Conservation (phyloP, 805 yeast species). For the Brettanomyces custersianus region DNA sequence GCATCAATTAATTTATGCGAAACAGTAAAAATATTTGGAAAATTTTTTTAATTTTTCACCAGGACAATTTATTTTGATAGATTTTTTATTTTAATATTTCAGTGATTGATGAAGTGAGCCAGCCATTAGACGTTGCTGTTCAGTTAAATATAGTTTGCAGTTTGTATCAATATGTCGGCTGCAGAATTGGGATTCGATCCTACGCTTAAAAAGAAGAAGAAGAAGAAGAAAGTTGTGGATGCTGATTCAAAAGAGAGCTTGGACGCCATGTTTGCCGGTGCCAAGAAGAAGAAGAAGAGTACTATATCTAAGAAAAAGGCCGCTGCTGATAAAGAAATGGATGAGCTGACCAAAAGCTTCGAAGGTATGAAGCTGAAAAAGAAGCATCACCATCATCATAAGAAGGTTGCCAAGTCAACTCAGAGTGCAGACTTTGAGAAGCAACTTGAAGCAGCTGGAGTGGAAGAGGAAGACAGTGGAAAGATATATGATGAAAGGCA, state of each 20-base stretch:
- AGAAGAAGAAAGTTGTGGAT: conserved; percentile 35
- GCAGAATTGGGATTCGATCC: conserved; percentile 64
- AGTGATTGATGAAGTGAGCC: no score
- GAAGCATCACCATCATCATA: conserved; percentile 77
- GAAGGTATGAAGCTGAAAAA: conserved; percentile 50
- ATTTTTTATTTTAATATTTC: no score
- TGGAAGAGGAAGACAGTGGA: conserved; percentile 31
- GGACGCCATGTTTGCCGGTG: conserved; percentile 65
- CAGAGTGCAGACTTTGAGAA: conserved; percentile 71
- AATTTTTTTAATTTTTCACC: no score
- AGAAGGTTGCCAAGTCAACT: conserved; percentile 53
- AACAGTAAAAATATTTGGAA: no score
- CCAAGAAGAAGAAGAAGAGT: conserved; percentile 83
- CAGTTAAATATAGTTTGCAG: no score
- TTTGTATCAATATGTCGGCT: conserved; percentile 17
- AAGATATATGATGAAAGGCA: conserved; percentile 20
- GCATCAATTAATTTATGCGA: no score
- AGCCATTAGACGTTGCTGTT: no score
- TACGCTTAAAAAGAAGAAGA: conserved; percentile 71
- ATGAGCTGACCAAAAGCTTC: conserved; percentile 47
- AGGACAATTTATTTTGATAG: no score
- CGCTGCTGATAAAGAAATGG: conserved; percentile 27
- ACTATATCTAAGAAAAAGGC: conserved; percentile 32
- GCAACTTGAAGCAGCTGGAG: conserved; percentile 85
- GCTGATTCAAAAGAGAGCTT: conserved; percentile 32